Evolutionary conservation across 352 stramenopile species (phyloP).

Genomic region (Lagenidium giganteum): DNA sequence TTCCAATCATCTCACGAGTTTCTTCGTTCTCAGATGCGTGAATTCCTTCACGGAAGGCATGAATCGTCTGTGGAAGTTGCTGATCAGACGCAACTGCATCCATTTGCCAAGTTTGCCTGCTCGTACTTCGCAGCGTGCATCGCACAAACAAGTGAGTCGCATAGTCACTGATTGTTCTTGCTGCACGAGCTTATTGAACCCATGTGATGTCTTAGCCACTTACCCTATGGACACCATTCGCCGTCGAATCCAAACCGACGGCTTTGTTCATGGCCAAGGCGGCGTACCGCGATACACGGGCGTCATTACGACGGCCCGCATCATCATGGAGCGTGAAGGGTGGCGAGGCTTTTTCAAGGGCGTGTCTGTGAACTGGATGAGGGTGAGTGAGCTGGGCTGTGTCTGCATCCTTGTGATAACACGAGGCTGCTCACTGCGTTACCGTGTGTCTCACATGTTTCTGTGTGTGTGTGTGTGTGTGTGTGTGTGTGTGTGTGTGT

Average conservation of each 20-base stretch:
- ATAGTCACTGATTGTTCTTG: neutral
- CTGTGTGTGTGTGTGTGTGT: slow-evolving; percentile 2
- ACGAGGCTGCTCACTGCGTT: neutral
- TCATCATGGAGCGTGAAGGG: slow-evolving; percentile 73
- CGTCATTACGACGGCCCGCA: slow-evolving; percentile 51
- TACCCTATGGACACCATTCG: slow-evolving; percentile 86
- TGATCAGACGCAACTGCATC: slow-evolving; percentile 36
- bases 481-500: neutral
- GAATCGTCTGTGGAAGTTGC: slow-evolving; percentile 21
- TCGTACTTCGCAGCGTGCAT: slow-evolving; percentile 83
- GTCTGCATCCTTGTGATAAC: neutral
- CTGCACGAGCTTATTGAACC: slow-evolving; percentile 1
- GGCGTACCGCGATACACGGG: slow-evolving; percentile 52
- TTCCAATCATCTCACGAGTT: neutral
- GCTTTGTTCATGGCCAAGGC: slow-evolving; percentile 47
- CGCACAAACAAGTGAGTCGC: slow-evolving; percentile 65
- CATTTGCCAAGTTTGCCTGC: slow-evolving; percentile 78
- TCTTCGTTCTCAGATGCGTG: slow-evolving; percentile 26
- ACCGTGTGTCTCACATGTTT: neutral
- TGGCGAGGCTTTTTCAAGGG: slow-evolving; percentile 84
- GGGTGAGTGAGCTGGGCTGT: no score
- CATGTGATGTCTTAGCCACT: slow-evolving; percentile 32
- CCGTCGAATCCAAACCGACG: slow-evolving; percentile 78
- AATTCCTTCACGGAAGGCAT: slow-evolving; percentile 32
- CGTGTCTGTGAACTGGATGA: slow-evolving; percentile 83